phyloP scores from a whole-genome alignment of 768 basidiomycete species.

The Nevesoporus exiguus region DNA sequence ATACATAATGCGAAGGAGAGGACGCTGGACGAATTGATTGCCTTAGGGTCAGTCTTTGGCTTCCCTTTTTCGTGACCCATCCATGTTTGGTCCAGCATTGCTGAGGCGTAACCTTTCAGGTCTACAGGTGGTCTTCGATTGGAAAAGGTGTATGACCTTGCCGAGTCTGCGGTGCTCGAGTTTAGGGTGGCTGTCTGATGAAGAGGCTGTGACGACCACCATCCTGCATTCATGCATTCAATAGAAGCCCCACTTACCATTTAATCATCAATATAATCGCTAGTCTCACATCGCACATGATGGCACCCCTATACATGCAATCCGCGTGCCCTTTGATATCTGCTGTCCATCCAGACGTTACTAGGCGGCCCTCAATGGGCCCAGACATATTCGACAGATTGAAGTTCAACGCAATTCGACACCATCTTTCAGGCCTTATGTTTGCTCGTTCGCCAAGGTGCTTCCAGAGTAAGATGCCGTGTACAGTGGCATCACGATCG shows the following conservation, averaged over 20 bases:
- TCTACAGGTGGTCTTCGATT: constrained; percentile 17
- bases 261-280: neutral
- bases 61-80: neutral
- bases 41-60: constrained; percentile 26
- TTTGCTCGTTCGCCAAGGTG: neutral
- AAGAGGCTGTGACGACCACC: neutral
- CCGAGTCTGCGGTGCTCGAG: constrained; percentile 24
- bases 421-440: no score
- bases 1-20: constrained; percentile 43
- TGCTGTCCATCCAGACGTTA: no score
- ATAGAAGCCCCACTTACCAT: neutral
- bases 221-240: neutral
- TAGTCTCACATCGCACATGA: neutral
- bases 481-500: neutral
- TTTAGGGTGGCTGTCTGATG: constrained; percentile 17
- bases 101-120: constrained; percentile 6
- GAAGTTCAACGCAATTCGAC: neutral
- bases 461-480: neutral
- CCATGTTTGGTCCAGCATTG: neutral
- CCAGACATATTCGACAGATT: neutral
- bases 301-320: neutral
- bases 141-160: constrained; percentile 28
- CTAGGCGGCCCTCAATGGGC: constrained; percentile 12
- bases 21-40: constrained; percentile 38
- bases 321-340: neutral